Percentiles rank a stretch among this genome's conserved stretches.
Conservation (phyloP, 1,284 basidiomycete species). For the Cutaneotrichosporon sp. region DNA sequence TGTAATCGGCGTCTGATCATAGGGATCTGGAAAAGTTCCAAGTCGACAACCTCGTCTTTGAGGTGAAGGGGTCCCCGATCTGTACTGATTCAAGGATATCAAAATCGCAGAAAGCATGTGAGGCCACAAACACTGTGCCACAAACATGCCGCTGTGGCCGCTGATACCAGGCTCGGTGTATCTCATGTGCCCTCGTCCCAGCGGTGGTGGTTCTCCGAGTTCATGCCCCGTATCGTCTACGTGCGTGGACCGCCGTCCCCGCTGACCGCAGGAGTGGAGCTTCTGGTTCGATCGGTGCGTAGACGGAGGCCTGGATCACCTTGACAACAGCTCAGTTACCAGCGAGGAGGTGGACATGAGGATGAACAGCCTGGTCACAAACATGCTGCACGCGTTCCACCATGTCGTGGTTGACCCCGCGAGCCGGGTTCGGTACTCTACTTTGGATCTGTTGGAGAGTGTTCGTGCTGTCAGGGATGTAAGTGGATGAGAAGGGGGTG, state of each 20-base stretch:
- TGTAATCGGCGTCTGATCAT: neutral
- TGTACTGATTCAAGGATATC: slow-evolving; percentile 11
- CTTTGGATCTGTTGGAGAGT: slow-evolving; percentile 13
- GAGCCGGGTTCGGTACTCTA: slow-evolving; percentile 3
- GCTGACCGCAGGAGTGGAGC: slow-evolving; percentile 19
- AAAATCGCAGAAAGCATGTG: slow-evolving; percentile 21
- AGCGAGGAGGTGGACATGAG: slow-evolving; percentile 14
- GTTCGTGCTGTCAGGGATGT: slow-evolving; percentile 18
- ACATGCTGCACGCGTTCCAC: slow-evolving; percentile 19
- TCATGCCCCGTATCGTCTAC: slow-evolving; percentile 14
- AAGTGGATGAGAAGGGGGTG: neutral
- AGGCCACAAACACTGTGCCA: too few species aligned
- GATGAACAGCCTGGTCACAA: slow-evolving; percentile 6
- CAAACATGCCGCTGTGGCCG: too few species aligned
- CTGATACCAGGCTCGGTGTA: slow-evolving; percentile 11
- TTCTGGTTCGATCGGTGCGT: slow-evolving; percentile 23
- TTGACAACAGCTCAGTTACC: slow-evolving; percentile 8
- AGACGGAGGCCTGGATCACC: neutral
- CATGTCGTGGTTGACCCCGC: slow-evolving; percentile 3
- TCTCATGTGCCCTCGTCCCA: slow-evolving; percentile 6
- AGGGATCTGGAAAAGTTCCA: slow-evolving; percentile 17
- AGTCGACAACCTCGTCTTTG: slow-evolving; percentile 19
- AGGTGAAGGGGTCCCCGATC: neutral
- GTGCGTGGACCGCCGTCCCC: slow-evolving; percentile 1
- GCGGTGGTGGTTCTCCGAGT: slow-evolving; percentile 16